Percentiles rank a stretch among this genome's conserved stretches.
phyloP scores from a whole-genome alignment of 345 rosid genomes.

The Durio zibethinus region DNA sequence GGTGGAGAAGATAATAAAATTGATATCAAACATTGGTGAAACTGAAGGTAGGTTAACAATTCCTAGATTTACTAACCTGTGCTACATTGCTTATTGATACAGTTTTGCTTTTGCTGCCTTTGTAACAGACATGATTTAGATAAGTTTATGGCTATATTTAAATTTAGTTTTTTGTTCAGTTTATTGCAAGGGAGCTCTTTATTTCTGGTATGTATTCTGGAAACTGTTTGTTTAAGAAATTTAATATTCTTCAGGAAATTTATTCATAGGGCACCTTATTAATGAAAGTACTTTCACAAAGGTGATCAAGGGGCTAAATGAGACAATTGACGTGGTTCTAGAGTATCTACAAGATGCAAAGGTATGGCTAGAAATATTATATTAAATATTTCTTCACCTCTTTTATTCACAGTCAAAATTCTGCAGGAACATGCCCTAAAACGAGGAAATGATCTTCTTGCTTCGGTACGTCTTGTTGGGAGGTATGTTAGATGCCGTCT shows the following conservation, averaged over 20 bases:
- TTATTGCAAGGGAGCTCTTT: not conserved
- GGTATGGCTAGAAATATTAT: slow-evolving; percentile 35
- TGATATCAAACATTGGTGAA: slow-evolving; percentile 49
- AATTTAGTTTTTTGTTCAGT: not conserved
- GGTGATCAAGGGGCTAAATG: slow-evolving; percentile 65
- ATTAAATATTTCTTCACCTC: slow-evolving; percentile 11
- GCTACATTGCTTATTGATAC: not conserved
- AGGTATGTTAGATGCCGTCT: slow-evolving; percentile 45
- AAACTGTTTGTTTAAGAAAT: slow-evolving; percentile 6
- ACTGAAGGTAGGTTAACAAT: slow-evolving; percentile 48
- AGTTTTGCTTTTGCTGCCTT: not conserved
- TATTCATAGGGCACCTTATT: slow-evolving; percentile 39
- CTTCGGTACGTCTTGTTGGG: slow-evolving; percentile 81
- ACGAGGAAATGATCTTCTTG: slow-evolving; percentile 88
- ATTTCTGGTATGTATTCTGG: not conserved
- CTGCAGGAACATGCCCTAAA: slow-evolving; percentile 73
- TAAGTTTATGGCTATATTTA: not conserved
- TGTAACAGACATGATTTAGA: not conserved
- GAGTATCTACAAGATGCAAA: slow-evolving; percentile 84
- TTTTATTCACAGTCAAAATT: slow-evolving; percentile 17
- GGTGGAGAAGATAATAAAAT: slow-evolving; percentile 74
- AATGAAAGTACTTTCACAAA: slow-evolving; percentile 47
- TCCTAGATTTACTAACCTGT: not conserved
- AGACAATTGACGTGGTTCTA: slow-evolving; percentile 61
- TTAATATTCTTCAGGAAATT: slow-evolving; percentile 11